These are phyloP conservation scores for Telopea speciosissima DNA, from an alignment of 177 flowering plant species.

Conservation along the genomic window DNA sequence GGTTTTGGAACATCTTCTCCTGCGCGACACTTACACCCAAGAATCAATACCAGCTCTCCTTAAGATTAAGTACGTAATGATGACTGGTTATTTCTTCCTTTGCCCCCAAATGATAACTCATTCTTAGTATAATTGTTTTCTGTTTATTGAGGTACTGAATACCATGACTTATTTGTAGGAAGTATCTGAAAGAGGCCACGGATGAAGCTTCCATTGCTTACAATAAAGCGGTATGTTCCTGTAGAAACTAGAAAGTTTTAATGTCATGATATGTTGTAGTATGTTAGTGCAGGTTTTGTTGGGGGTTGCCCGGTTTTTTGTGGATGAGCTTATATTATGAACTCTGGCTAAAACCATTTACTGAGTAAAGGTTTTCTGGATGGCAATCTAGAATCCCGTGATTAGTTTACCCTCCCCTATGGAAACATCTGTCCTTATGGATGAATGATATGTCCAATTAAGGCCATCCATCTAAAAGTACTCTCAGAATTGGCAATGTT, in stretches of 20 bases:
- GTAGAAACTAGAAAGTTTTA: background rate
- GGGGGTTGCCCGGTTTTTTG: background rate
- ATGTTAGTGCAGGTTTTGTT: background rate
- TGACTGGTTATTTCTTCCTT: background rate
- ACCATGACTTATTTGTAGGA: conserved; percentile 41
- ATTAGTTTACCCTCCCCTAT: no score
- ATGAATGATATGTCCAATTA: background rate
- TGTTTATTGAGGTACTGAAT: background rate
- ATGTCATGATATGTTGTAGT: background rate
- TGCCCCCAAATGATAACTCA: no score
- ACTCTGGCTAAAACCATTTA: no score
- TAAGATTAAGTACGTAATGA: conserved; percentile 59
- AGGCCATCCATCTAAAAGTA: background rate
- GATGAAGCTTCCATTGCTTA: conserved; percentile 94
- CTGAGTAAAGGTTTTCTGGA: background rate
- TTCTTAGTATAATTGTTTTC: no score
- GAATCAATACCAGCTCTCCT: conserved; percentile 91
- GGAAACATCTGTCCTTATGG: background rate
- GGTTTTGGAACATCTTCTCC: conserved; percentile 72
- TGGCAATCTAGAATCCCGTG: background rate
- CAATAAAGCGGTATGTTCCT: conserved; percentile 74
- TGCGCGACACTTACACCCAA: conserved; percentile 75
- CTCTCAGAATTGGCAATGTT: background rate
- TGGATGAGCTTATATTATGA: background rate
- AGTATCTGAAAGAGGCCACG: conserved; percentile 82